These are phyloP conservation scores for Rhododendron simsii DNA, from an alignment of 148 eudicot species.

Conservation along the genomic window DNA sequence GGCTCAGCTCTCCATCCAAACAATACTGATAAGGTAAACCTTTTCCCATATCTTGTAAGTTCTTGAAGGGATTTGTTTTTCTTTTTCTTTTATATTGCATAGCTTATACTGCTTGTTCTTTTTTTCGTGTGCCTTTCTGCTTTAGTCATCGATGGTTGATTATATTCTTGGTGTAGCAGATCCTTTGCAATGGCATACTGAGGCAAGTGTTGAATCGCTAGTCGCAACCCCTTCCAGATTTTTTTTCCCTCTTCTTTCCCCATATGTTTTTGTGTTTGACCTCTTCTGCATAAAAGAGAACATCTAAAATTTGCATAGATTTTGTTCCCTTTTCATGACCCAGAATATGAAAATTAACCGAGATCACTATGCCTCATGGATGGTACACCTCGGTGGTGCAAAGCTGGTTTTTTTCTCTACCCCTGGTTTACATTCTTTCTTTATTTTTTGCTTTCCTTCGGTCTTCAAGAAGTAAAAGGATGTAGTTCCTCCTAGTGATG, in stretches of 20 bases:
- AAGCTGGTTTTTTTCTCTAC: slow-evolving; percentile 51
- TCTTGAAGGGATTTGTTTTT: background rate
- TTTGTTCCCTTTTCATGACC: slow-evolving; percentile 13
- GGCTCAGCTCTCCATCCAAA: slow-evolving; percentile 93
- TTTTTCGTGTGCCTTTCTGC: background rate
- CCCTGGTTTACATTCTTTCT: slow-evolving; percentile 6
- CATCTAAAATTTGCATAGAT: background rate
- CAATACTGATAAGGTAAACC: slow-evolving; percentile 58
- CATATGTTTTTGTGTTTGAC: background rate
- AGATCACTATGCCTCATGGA: slow-evolving; percentile 82
- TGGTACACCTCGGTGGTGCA: slow-evolving; percentile 71
- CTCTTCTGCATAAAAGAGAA: background rate
- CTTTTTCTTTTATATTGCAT: background rate
- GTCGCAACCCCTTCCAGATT: background rate
- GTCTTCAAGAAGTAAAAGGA: background rate
- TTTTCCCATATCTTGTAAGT: background rate
- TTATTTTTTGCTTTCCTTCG: background rate
- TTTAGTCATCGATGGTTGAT: slow-evolving; percentile 82
- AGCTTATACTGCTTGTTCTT: background rate
- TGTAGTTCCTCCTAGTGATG: background rate
- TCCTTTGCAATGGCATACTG: slow-evolving; percentile 88
- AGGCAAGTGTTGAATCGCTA: slow-evolving; percentile 33
- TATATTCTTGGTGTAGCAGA: slow-evolving; percentile 79
- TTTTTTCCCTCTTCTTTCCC: background rate
- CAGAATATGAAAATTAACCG: slow-evolving; percentile 75